Conservation (phyloP, 179 eudicot species). For the Heliamphora pulchella region DNA sequence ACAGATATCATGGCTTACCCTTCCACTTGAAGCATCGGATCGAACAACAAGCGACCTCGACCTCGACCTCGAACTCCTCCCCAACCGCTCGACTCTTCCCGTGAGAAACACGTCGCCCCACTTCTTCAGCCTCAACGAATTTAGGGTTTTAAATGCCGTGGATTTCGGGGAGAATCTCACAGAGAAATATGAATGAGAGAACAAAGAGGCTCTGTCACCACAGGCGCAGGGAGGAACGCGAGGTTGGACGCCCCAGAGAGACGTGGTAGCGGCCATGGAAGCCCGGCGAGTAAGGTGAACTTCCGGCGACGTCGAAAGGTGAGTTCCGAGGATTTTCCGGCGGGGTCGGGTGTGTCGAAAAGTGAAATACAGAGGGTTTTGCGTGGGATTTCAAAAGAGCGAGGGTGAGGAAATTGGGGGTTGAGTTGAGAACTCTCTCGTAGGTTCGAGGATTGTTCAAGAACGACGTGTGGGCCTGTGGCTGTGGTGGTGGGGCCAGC, state of each 20-base stretch:
- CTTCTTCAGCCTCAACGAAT: slow-evolving; percentile 23
- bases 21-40: slow-evolving; percentile 56
- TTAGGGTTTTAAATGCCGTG: slow-evolving; percentile 8
- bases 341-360: neutral
- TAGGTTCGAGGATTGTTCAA: neutral
- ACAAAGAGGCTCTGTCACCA: slow-evolving; percentile 24
- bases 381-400: neutral
- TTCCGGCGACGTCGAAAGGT: neutral
- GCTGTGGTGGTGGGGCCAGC: too few species aligned
- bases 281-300: too few species aligned
- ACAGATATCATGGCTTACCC: slow-evolving; percentile 30
- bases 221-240: slow-evolving; percentile 19
- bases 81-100: slow-evolving; percentile 19
- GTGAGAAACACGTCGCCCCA: slow-evolving; percentile 23
- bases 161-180: slow-evolving; percentile 26
- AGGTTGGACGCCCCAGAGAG: slow-evolving; percentile 42
- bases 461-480: too few species aligned
- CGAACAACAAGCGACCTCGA: slow-evolving; percentile 56
- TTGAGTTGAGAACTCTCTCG: neutral
- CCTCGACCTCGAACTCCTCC: slow-evolving; percentile 26
- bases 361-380: neutral
- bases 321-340: neutral
- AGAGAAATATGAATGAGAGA: slow-evolving; percentile 27
- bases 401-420: neutral
- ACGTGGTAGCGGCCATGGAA: slow-evolving; percentile 42